Base-by-base conservation (phyloP, 495 filamentous ascomycete species). In the Echria macrotheca region DNA sequence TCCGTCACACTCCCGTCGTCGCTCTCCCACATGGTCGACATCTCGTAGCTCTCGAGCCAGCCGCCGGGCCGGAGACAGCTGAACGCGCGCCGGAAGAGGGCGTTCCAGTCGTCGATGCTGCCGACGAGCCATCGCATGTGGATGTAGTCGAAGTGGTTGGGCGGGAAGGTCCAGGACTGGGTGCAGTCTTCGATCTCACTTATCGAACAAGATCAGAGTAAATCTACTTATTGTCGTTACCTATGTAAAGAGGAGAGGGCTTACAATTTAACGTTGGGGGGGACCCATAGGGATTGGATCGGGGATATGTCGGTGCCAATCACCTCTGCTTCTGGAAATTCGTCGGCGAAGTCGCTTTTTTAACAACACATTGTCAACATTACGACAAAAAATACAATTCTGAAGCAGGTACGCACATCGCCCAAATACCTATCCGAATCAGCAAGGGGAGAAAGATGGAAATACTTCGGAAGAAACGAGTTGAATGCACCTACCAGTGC, bases 271-370 rank as follows among this genome's bases (percentile, higher is more conserved):
- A 76, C 61, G 53, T 77, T 77, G 7, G 70, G 68, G 2, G 74
- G 73, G 5, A 72, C 70, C 68, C 72, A 70, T 28, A 55, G 47
- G 0, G 74, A 71, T 50, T 82, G 78, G 45, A 80, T 81, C 0
- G 76, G 71, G 4, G 74, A 80, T 23, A 86, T 67, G 55, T 87
- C 84, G n/a, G 81, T 81, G 15, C 83, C 84, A 37, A 80, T 63
- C 11, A 85, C 70, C n/a, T 75, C 65, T 11, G 73, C 67, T 15
- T 60, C 19, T 0, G 79, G 80, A 62, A 68, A 75, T 10, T 70
- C 55, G 54, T 85, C 80, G 23, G 55, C 60, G 29, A 65, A 63
- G 53, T 58, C 65, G 40, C 58, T 68, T 60, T 11, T 17, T 2
- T 14, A 45, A 25, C 56, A n/a, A n/a, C 9, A 17, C 25, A 9